These are phyloP conservation scores for Xenosphaeropsis pyriputrescens DNA, from an alignment of 2,329 filamentous ascomycete species.

Conservation along the genomic window DNA sequence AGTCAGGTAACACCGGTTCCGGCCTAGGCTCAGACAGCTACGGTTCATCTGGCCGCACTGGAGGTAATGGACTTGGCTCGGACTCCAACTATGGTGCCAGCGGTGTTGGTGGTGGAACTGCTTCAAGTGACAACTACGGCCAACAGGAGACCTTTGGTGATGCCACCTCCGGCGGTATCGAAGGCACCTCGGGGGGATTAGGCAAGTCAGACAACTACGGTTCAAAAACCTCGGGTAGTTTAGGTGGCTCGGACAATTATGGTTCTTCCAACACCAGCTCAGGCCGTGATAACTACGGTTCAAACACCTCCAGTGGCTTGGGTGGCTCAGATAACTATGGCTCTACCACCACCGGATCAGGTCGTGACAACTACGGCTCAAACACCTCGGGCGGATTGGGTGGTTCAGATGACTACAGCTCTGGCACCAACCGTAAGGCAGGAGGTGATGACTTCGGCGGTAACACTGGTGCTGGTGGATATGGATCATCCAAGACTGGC, in stretches of 20 bases:
- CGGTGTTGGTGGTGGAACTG: conserved; percentile 4
- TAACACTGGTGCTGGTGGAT: conserved; percentile 9
- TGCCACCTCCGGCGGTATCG: not conserved
- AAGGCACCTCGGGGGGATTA: conserved; percentile 2
- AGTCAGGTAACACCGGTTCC: conserved; percentile 4
- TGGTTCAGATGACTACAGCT: conserved; percentile 4
- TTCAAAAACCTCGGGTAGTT: not conserved
- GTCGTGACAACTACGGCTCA: conserved; percentile 6
- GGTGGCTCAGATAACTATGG: conserved; percentile 12
- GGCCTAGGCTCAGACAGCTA: conserved; percentile 12
- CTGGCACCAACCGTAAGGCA: conserved; percentile 5
- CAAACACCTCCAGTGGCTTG: conserved; percentile 4
- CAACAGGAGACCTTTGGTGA: not conserved
- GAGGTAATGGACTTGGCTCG: not conserved
- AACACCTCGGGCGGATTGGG: conserved; percentile 1
- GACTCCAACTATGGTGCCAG: conserved; percentile 8
- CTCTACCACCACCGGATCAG: conserved; percentile 8
- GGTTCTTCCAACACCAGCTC: conserved; percentile 8
- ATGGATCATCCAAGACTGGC: conserved; percentile 6
- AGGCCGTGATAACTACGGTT: conserved; percentile 6
- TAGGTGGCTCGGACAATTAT: conserved; percentile 3
- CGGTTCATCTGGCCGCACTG: conserved; percentile 7
- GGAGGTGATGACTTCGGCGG: conserved; percentile 12
- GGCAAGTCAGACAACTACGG: conserved; percentile 9
- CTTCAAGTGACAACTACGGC: not conserved